Conservation (phyloP, 1,139 yeast genomes). For the Blastobotrys persicus region DNA sequence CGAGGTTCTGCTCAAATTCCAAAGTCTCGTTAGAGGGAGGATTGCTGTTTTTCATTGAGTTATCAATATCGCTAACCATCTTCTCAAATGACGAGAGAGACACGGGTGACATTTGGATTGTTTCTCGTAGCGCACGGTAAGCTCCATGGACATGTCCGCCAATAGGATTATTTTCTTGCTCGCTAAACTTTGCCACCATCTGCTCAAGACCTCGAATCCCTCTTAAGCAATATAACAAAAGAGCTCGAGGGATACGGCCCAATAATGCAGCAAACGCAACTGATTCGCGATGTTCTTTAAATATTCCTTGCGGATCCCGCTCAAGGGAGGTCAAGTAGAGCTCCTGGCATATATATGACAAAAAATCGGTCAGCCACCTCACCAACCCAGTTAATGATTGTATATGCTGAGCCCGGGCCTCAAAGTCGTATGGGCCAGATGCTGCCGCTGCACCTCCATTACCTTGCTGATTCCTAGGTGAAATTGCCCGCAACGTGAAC, state of each 20-base stretch:
- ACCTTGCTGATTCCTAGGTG: conserved; percentile 25
- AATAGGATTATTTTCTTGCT: conserved; percentile 35
- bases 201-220: conserved; percentile 66
- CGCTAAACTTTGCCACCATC: conserved; percentile 41
- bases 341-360: conserved; percentile 67
- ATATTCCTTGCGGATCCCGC: conserved; percentile 11
- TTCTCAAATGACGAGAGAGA: conserved; percentile 60
- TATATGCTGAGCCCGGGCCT: conserved; percentile 55
- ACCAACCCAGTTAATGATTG: conserved; percentile 65
- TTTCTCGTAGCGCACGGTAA: conserved; percentile 45
- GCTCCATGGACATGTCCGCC: conserved; percentile 24
- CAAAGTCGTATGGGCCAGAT: conserved; percentile 42
- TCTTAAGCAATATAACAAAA: conserved; percentile 66
- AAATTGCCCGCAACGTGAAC: conserved; percentile 55
- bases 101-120: conserved; percentile 55
- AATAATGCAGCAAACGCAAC: conserved; percentile 40
- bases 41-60: conserved; percentile 32
- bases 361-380: conserved; percentile 76
- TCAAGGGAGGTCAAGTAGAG: conserved; percentile 38
- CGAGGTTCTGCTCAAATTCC: conserved; percentile 59
- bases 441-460: conserved; percentile 17
- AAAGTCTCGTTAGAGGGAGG: conserved; percentile 26
- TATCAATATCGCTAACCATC: conserved; percentile 55
- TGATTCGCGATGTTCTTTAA: conserved; percentile 22
- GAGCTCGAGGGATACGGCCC: conserved; percentile 68